Evolutionary conservation across 2,329 filamentous ascomycete species (phyloP).

Genomic region (Phaeosphaeriaceae sp.): DNA sequence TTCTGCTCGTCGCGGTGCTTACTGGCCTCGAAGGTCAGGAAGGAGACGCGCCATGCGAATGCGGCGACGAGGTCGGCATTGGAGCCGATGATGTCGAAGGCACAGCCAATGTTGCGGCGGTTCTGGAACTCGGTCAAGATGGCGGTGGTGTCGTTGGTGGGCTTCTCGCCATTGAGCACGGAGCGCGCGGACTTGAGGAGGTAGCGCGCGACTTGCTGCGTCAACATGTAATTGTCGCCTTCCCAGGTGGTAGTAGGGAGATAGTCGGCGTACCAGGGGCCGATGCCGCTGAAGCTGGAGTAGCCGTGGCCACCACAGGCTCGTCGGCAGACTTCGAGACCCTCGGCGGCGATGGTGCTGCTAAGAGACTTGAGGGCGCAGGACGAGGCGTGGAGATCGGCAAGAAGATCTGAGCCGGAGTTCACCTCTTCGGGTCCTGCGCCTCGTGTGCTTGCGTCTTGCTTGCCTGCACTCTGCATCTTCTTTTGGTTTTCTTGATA

Average conservation of each 20-base stretch:
- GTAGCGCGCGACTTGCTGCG: conserved; percentile 79
- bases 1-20: conserved; percentile 78
- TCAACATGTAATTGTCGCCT: conserved; percentile 84
- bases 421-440: conserved; percentile 73
- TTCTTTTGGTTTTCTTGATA: conserved; percentile 76
- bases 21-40: conserved; percentile 76
- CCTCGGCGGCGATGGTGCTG: conserved; percentile 75
- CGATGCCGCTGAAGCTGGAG: conserved; percentile 77
- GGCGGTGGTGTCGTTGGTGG: conserved; percentile 71
- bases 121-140: conserved; percentile 71
- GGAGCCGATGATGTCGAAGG: conserved; percentile 75
- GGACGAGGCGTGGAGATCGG: conserved; percentile 78
- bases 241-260: conserved; percentile 76
- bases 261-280: conserved; percentile 77
- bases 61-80: conserved; percentile 75
- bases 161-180: conserved; percentile 69
- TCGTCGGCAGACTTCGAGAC: conserved; percentile 75
- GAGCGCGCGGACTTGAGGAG: conserved; percentile 77
- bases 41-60: conserved; percentile 77
- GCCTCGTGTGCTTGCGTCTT: conserved; percentile 56
- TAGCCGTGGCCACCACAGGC: conserved; percentile 82
- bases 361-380: conserved; percentile 78
- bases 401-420: conserved; percentile 71
- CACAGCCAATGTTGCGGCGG: conserved; percentile 73
- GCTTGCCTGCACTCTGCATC: conserved; percentile 54